phyloP scores from a whole-genome alignment of 1,284 basidiomycete species.

The Malassezia pachydermatis region DNA sequence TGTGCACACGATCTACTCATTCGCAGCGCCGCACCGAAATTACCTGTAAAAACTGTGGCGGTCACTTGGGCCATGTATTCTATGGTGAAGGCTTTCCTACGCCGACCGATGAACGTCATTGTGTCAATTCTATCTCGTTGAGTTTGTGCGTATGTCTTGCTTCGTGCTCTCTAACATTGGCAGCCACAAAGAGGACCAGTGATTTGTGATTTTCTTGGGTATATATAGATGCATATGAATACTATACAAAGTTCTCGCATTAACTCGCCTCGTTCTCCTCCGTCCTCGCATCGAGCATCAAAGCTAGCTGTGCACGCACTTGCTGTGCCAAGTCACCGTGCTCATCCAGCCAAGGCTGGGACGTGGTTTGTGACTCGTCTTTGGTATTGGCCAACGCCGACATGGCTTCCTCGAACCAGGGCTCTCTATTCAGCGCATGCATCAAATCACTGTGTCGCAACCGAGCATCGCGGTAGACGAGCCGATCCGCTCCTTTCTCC shows the following conservation, averaged over 20 bases:
- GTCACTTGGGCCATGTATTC: conserved; percentile 88
- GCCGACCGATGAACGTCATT: conserved; percentile 58
- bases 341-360: background rate
- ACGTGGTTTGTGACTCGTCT: background rate
- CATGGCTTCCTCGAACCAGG: conserved; percentile 6
- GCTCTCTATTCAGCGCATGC: conserved; percentile 6
- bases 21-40: conserved; percentile 58
- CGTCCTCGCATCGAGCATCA: background rate
- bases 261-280: background rate
- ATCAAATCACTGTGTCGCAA: conserved; percentile 15
- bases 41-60: conserved; percentile 65
- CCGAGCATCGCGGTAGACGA: conserved; percentile 14
- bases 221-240: background rate
- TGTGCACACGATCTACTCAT: background rate
- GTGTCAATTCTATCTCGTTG: conserved; percentile 75
- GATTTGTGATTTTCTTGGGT: no score
- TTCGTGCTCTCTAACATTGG: no score
- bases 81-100: conserved; percentile 62
- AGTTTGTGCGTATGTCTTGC: no score
- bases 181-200: no score
- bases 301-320: conserved; percentile 3
- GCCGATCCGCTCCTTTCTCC: conserved; percentile 2
- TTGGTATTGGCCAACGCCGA: background rate
- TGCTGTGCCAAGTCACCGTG: conserved; percentile 4
- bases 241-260: no score